Evolutionary conservation across 2,329 filamentous ascomycete species (phyloP), one percentile per base, ranked within the genome.

Genomic region (Akanthomyces dipterigenus): DNA sequence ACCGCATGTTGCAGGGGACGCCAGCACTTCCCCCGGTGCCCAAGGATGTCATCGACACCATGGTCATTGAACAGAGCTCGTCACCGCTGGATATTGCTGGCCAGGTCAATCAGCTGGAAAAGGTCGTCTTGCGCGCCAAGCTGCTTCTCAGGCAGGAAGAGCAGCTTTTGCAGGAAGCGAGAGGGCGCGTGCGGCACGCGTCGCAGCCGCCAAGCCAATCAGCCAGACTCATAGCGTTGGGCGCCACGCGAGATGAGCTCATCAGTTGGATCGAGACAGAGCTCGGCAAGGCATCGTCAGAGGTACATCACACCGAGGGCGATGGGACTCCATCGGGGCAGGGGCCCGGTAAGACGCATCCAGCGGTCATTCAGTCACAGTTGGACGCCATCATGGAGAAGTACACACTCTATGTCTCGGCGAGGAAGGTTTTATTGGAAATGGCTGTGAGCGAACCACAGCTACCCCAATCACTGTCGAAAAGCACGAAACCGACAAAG

Each of bases 251-350:
- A 18, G 80, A 81, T 56, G 82, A 84, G 64, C 77, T 88, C 55
- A 88, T 88, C 62, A 77, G 73, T 61, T 88, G 86, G 86, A 87
- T 88, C 61, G 86, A 88, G 70, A 75, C 73, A 5, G 86, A 88
- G 69, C 72, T 88, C 24, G 74, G 78, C 56, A 83, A 82, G 60
- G 82, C 83, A 1, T 76, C 78, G 0, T 64, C 67, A 5, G 68
- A 70, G 6, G 64, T 65, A 4, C 68, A 69, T 14, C 64, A 65
- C 56, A 60, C n/a, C 63, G 62, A 68, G 36, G 66, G 66, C 18
- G 60, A 64, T 43, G 51, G 66, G 5, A 65, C 70, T 36, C 69
- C 69, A 43, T 63, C 68, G 12, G 62, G 62, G 8, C 73, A 48
- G 72, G 75, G 7, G 68, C 70, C 83, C 16, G 72, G 68, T 7